Percentiles rank a stretch among this genome's conserved stretches.
phyloP scores from a whole-genome alignment of 352 stramenopile species.

The Phytophthora litchii region DNA sequence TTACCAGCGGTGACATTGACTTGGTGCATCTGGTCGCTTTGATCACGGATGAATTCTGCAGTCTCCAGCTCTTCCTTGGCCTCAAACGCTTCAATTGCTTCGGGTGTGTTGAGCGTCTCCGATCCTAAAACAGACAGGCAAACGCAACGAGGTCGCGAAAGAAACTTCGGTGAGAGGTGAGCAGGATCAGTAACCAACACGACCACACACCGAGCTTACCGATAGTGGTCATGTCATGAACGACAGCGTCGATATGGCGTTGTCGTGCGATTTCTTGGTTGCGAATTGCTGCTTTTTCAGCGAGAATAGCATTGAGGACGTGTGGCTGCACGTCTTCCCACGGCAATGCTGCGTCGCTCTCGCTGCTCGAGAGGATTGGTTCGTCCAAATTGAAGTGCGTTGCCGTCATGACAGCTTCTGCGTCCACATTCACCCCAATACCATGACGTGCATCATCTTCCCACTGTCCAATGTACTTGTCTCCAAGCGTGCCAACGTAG shows the following conservation, averaged over 20 bases:
- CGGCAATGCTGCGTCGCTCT: slow-evolving; percentile 7
- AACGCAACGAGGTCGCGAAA: slow-evolving; percentile 12
- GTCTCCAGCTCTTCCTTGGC: slow-evolving; percentile 33
- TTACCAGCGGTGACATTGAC: slow-evolving; percentile 37
- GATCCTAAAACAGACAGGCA: slow-evolving; percentile 22
- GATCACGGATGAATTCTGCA: slow-evolving; percentile 35
- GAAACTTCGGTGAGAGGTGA: slow-evolving; percentile 14
- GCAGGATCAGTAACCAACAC: slow-evolving; percentile 13
- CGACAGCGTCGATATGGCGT: slow-evolving; percentile 32
- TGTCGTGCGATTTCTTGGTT: slow-evolving; percentile 49
- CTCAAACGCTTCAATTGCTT: slow-evolving; percentile 43
- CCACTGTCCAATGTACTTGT: slow-evolving; percentile 56
- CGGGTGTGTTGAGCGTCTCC: slow-evolving; percentile 23
- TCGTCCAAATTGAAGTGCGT: slow-evolving; percentile 42
- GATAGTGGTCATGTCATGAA: slow-evolving; percentile 40
- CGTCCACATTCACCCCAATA: slow-evolving; percentile 41
- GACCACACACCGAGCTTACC: slow-evolving; percentile 25
- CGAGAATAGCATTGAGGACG: slow-evolving; percentile 44
- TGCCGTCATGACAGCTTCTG: slow-evolving; percentile 29
- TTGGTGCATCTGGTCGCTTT: slow-evolving; percentile 19
- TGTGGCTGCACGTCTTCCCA: slow-evolving; percentile 27
- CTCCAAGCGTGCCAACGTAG: slow-evolving; percentile 46
- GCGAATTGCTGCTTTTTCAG: slow-evolving; percentile 38
- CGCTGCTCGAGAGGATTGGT: not conserved
- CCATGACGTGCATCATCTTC: slow-evolving; percentile 43